Percentiles rank a stretch among this genome's conserved stretches.
phyloP scores from a whole-genome alignment of 306 rosid genomes.

The Corylus avellana region DNA sequence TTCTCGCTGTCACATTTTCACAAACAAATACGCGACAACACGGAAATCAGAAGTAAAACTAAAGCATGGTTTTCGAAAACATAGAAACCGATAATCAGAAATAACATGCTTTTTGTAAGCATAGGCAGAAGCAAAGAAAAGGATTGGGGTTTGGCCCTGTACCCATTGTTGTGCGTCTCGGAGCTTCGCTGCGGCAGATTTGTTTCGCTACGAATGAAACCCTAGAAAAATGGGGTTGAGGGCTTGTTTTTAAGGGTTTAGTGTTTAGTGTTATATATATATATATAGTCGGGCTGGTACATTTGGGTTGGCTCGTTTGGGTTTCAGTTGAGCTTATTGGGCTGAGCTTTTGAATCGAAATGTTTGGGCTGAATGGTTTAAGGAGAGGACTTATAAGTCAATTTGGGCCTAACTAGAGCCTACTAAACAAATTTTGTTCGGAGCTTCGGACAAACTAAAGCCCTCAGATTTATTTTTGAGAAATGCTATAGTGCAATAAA shows the following conservation, averaged over 20 bases:
- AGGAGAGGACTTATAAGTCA: not conserved
- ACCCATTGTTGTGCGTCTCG: conserved; percentile 53
- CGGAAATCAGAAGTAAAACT: not conserved
- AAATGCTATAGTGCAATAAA: too few relatives aligned
- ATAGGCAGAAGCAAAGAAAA: not conserved
- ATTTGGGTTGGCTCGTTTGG: not conserved
- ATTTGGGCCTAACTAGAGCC: too few relatives aligned
- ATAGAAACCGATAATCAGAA: not conserved
- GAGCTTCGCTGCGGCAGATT: conserved; percentile 39
- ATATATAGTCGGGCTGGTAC: not conserved
- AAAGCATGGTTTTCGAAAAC: not conserved
- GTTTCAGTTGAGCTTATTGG: not conserved
- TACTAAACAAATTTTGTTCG: too few relatives aligned
- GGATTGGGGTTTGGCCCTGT: conserved; percentile 1
- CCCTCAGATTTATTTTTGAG: too few relatives aligned
- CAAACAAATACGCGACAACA: conserved; percentile 1
- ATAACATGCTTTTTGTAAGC: not conserved
- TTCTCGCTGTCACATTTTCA: conserved; percentile 59
- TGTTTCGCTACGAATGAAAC: conserved; percentile 26
- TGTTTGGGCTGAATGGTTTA: not conserved
- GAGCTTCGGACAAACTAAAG: too few relatives aligned
- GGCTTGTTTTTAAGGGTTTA: not conserved
- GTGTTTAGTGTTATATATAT: not conserved
- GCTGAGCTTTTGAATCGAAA: not conserved
- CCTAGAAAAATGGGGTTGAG: conserved; percentile 32